Base-by-base conservation (phyloP, 345 rosid species). In the Brassica carinata region DNA sequence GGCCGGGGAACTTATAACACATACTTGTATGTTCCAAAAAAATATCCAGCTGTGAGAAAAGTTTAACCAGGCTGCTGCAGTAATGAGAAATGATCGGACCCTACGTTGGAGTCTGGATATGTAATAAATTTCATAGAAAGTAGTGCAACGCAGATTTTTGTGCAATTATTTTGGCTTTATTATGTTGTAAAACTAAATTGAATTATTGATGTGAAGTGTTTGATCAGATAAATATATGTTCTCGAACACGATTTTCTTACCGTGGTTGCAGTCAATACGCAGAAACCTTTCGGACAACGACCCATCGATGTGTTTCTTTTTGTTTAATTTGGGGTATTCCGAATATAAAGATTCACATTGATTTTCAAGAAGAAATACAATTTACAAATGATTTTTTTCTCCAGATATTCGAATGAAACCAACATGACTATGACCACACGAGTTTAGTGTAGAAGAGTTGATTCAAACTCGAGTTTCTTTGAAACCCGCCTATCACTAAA, bases 211-310 rank as follows among this genome's bases (percentile, higher is more conserved):
- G 45, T 67, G 45, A 72, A 62, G 27, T 67, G 53, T 73, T 67
- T 73, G 31, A 73, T 61, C 74, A 30, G 65, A 67, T 66, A 27
- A 27, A 13, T 5, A 62, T 18, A 69, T 34, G 9, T 57, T 36
- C 43, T 61, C 18, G 29, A 62, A 69, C 67, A 75, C 55, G 15
- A 18, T 19, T 67, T 34, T 72, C 43, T 63, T 67, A 79, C 78
- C 33, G 79, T 80, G 83, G 76, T 80, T 75, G 70, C 79, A 80
- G 83, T 70, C 76, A 75, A 74, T 64, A 75, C 67, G 62, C 76
- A 80, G 76, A 80, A 75, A 80, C 79, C 72, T 75, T 75, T 75
- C 83, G 72, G 83, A 80, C 72, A 80, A 75, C 17, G 83, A 80
- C 79, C 61, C 45, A 80, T 80, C 83, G 75, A 63, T 69, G 58